Evolutionary conservation across 2,329 filamentous ascomycete species (phyloP), one percentile per base, ranked within the genome.

Genomic region (Aspergillus neotritici): DNA sequence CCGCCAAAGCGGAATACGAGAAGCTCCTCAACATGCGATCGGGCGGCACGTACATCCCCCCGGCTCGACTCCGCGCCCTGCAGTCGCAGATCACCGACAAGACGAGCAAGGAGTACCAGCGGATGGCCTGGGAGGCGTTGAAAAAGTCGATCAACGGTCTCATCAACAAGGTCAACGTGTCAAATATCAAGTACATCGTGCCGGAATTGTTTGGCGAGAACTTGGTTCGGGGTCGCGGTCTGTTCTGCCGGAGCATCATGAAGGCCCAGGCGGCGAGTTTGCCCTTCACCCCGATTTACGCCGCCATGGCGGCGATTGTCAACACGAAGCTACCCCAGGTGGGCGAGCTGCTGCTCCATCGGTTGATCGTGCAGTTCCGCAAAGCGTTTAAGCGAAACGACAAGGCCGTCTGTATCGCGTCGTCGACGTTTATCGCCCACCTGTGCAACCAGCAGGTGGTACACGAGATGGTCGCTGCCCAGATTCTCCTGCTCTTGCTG

Each of bases 61-160:
- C 93, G 0, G 91, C 91, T 40, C 80, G 88, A 55, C 75, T 98
- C 61, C 82, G 89, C 56, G 91, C 91, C 31, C 79, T 98, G 48
- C 93, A 98, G 72, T 87, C 90, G 41, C 89, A 95, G 69, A 95
- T 98, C 66, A 96, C 89, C 49, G 93, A 98, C 71, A 95, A 94
- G 75, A 83, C 79, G 42, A 94, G 84, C 68, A 94, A 95, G 68
- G 93, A 97, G 70, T 97, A 95, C 64, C 93, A 97, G 77, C 87
- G 93, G 58, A 94, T 98, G 87, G 89, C 90, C 7, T 98, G 93
- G 93, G 93, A 98, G 69, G 91, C 91, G 10, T 73, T 98, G 61
- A 98, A 98, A 74, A 98, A 98, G 75, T 93, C 87, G 37, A 95
- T 98, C 70, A 97, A 98, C 64, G 93, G 93, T 57, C 73, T 98